phyloP scores from a whole-genome alignment of 169 alveolate genomes.

The Theileria parva region DNA sequence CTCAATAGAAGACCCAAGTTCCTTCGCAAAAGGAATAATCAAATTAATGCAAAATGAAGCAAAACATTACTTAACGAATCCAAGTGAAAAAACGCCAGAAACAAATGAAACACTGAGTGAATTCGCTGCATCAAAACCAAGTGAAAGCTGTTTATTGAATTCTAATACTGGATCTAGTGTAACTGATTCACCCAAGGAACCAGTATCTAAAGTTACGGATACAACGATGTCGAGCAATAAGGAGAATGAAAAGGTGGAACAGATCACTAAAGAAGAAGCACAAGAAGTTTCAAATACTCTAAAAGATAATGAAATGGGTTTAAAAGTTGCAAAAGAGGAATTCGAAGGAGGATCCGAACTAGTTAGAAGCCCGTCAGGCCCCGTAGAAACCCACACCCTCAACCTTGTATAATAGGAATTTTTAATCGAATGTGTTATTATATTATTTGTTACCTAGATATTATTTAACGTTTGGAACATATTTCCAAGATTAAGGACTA shows the following conservation, averaged over 20 bases:
- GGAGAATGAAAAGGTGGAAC: background rate
- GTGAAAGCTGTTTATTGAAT: background rate
- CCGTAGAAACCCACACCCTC: background rate
- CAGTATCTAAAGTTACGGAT: background rate
- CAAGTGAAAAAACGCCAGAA: background rate
- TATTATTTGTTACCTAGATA: no score
- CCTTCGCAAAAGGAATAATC: constrained; percentile 76
- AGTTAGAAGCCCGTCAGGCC: background rate
- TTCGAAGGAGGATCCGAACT: background rate
- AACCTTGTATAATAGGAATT: background rate
- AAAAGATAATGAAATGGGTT: background rate
- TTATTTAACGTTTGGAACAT: background rate
- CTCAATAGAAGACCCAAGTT: constrained; percentile 78
- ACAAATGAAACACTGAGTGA: background rate
- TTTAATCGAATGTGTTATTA: background rate
- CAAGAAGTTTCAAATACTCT: background rate
- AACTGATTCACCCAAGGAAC: background rate
- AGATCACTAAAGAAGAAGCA: background rate
- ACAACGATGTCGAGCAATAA: background rate
- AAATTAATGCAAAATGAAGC: constrained; percentile 81
- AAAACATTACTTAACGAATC: constrained; percentile 8
- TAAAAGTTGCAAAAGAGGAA: background rate
- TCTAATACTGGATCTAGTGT: background rate
- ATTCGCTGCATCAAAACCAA: background rate
- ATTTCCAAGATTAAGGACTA: background rate